Evolutionary conservation across 805 yeast genomes (phyloP), one percentile per base, ranked within the genome.

Genomic region (Pichia californica): DNA sequence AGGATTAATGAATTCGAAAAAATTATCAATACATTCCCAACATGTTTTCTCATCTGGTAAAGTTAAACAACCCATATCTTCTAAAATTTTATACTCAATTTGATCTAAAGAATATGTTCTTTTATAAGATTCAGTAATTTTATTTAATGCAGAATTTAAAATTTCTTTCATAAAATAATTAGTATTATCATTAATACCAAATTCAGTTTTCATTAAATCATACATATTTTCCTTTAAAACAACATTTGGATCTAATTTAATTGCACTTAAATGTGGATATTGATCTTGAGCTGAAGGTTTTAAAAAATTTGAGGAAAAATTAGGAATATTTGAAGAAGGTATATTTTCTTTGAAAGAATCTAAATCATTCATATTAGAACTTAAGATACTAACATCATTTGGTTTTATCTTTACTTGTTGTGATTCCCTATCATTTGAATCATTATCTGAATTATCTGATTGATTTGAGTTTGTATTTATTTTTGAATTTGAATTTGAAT

Each of bases 1-100:
- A 45, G 76, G 74, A 40, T 73, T 75, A 30, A 83, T 71, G 47
- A 73, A 73, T 36, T 71, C 75, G 52, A 86, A 86, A 61, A 72
- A 86, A 38, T 73, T 66, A 35, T 77, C 70, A 33, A 86, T 71
- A 46, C 81, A 67, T 49, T 75, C 82, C 56, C 77, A 77, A 47
- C 84, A 74, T 10, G 83, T 66, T 25, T 71, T 76, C 35, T 71
- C 66, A n/a, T 77, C 74, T 0, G 95, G 94, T 20, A 85, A 60
- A 37, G 74, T 62, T 54, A 85, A 84, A 5, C 89, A 87, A 11
- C 91, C 91, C 44, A 79, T 67, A 44, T 78, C 53, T 52, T 77
- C 73, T 48, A 85, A 65, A 34, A 81, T 72, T 55, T 80, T 81
- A 54, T 82, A 67, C 50, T 84, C 89, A 21, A 75, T 31, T 35